Percentiles rank a stretch among this genome's conserved stretches.
Conservation (phyloP, 352 stramenopile species). For the Globisporangium solare region DNA sequence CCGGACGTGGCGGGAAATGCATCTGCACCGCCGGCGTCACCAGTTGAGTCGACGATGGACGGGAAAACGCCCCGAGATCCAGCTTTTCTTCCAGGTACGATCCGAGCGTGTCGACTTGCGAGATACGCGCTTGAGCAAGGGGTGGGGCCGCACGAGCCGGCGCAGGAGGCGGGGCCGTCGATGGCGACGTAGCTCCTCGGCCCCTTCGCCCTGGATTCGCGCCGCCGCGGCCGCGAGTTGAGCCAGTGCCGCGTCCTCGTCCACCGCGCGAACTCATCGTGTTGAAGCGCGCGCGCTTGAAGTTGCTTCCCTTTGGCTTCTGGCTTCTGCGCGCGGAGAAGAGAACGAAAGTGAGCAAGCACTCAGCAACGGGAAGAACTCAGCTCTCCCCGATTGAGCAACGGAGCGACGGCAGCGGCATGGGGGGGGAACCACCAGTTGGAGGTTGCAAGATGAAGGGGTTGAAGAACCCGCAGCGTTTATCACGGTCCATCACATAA, state of each 20-base stretch:
- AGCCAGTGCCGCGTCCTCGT: slow-evolving; percentile 9
- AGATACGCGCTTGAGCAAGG: not conserved
- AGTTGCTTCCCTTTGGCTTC: too few species aligned
- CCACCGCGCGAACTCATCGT: not conserved
- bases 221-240: slow-evolving; percentile 3
- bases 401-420: too few species aligned
- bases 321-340: too few species aligned
- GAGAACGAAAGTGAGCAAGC: too few species aligned
- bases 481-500: too few species aligned
- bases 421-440: too few species aligned
- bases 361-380: too few species aligned
- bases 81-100: slow-evolving; percentile 40
- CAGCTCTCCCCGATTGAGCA: too few species aligned
- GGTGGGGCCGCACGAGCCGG: not conserved
- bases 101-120: slow-evolving; percentile 10
- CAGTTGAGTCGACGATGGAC: slow-evolving; percentile 13
- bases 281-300: too few species aligned
- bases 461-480: too few species aligned
- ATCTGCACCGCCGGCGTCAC: slow-evolving; percentile 31
- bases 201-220: not conserved
- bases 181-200: not conserved
- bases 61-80: slow-evolving; percentile 6
- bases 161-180: not conserved
- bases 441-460: too few species aligned
- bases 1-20: slow-evolving; percentile 45